A percentile compares a stretch with the other conserved stretches of the same genome.
Conservation (phyloP, 2,329 filamentous ascomycete genomes). For the Penicillium olsonii region DNA sequence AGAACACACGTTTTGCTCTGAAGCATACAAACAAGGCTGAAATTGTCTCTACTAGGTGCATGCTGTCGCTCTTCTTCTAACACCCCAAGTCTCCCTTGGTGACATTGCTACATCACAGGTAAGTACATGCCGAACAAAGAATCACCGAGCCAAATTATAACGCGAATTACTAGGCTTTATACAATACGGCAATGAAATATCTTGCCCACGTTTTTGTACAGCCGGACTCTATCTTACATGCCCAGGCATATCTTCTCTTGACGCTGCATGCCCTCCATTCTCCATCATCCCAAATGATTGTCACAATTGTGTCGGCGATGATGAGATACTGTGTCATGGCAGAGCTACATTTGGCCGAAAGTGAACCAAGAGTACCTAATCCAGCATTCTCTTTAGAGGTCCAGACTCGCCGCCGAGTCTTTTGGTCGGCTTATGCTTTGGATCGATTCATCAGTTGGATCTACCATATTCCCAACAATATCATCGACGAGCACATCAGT, state of each 20-base stretch:
- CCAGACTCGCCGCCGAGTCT: conserved; percentile 18
- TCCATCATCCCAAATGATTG: conserved; percentile 17
- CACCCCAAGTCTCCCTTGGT: conserved; percentile 13
- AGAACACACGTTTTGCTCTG: not conserved
- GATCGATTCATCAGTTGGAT: conserved; percentile 20
- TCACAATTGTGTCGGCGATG: conserved; percentile 16
- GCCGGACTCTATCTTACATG: conserved; percentile 12
- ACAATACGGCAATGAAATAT: conserved; percentile 13
- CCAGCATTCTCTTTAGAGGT: conserved; percentile 8
- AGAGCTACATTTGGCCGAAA: conserved; percentile 13
- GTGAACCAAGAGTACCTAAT: conserved; percentile 8
- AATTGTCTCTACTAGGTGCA: conserved; percentile 6
- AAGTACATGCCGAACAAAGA: not conserved
- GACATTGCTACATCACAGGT: conserved; percentile 13
- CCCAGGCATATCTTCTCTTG: conserved; percentile 17
- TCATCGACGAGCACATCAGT: conserved; percentile 16
- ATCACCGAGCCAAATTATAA: not conserved
- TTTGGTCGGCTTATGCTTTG: conserved; percentile 20
- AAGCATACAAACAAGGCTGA: not conserved
- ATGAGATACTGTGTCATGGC: conserved; percentile 19
- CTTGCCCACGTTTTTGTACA: conserved; percentile 10
- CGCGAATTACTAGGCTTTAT: conserved; percentile 8
- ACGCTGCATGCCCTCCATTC: conserved; percentile 20
- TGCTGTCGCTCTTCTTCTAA: conserved; percentile 16
- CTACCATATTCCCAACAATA: conserved; percentile 18